Conservation (phyloP, 257 asterid genomes). For the Primulina tabacum region DNA sequence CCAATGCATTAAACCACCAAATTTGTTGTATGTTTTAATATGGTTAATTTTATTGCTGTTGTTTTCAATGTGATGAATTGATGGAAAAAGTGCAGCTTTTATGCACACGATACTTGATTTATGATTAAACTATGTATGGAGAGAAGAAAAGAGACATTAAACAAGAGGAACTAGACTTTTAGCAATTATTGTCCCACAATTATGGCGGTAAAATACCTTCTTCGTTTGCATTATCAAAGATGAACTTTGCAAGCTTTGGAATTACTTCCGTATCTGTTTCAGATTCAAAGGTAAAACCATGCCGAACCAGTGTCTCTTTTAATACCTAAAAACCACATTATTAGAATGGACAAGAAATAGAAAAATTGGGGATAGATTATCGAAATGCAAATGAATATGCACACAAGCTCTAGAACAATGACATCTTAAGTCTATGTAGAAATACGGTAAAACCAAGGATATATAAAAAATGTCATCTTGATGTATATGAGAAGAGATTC, state of each 20-base stretch:
- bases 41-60: not conserved
- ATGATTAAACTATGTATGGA: not conserved
- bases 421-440: not conserved
- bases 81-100: not conserved
- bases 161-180: not conserved
- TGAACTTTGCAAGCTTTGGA: conserved; percentile 95
- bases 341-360: not conserved
- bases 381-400: conserved; percentile 12
- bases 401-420: not conserved
- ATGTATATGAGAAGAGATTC: not conserved
- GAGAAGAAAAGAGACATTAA: not conserved
- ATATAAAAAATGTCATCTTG: not conserved
- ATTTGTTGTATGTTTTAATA: not conserved
- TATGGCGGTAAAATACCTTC: conserved; percentile 51
- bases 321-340: conserved; percentile 49
- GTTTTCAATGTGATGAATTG: not conserved
- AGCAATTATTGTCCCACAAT: conserved; percentile 7
- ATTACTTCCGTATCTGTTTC: conserved; percentile 89
- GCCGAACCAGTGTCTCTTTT: conserved; percentile 85
- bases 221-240: conserved; percentile 85
- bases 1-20: not conserved
- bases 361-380: not conserved
- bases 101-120: not conserved
- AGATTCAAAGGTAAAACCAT: conserved; percentile 50
- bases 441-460: not conserved